Conservation (phyloP, 2,329 filamentous ascomycete species). For the Sphaerulina musiva region DNA sequence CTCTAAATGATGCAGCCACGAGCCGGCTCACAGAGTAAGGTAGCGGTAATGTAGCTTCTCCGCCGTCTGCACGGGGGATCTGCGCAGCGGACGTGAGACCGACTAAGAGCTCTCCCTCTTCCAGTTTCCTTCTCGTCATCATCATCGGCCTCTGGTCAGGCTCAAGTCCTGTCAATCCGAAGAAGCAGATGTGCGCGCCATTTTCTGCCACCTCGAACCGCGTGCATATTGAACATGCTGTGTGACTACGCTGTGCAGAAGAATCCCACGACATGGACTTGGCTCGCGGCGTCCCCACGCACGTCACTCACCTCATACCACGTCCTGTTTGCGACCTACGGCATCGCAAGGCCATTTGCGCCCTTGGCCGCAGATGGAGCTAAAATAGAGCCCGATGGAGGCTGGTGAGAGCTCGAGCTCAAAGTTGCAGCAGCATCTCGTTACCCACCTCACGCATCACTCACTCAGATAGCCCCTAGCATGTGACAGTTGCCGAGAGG, state of each 20-base stretch:
- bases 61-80: conserved; percentile 8
- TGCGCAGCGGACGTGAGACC: background rate
- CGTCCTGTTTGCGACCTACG: conserved; percentile 2
- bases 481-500: conserved; percentile 6
- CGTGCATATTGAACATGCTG: background rate
- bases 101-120: background rate
- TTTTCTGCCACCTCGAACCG: background rate
- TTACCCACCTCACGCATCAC: background rate
- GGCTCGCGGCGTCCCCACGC: conserved; percentile 8
- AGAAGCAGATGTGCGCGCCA: background rate
- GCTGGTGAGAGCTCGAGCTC: conserved; percentile 14
- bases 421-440: conserved; percentile 1
- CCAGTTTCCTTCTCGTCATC: too few relatives aligned
- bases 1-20: background rate
- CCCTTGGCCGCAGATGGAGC: conserved; percentile 9
- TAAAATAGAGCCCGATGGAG: background rate
- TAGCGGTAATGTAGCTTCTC: background rate
- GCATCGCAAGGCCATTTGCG: conserved; percentile 3
- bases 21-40: background rate
- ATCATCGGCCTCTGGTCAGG: background rate
- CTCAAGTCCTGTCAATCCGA: background rate
- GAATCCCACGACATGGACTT: background rate
- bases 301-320: conserved; percentile 6
- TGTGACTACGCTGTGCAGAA: background rate
- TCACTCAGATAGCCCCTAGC: background rate